These are phyloP conservation scores for Bryoerythrophyllum caledonicum DNA, from an alignment of 225 moss, liverwort and hornwort genomes.

Conservation along the genomic window DNA sequence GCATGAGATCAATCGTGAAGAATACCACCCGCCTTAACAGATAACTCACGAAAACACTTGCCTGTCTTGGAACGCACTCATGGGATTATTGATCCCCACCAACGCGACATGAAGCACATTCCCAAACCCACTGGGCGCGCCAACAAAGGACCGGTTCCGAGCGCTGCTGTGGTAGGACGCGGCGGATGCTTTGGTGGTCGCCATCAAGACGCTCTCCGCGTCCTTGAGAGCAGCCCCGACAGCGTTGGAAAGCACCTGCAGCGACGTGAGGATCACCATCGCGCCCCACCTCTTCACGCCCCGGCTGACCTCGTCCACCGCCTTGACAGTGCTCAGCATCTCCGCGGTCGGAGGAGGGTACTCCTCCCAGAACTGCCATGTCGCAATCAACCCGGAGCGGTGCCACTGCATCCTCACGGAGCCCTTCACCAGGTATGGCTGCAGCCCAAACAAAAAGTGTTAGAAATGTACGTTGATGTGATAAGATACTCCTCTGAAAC, in stretches of 20 bases:
- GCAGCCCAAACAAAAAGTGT: conserved; percentile 21
- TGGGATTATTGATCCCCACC: conserved; percentile 89
- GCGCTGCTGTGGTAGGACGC: conserved; percentile 1
- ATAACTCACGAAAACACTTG: conserved; percentile 17
- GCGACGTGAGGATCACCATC: conserved; percentile 83
- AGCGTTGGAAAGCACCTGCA: conserved; percentile 74
- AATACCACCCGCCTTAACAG: too few relatives aligned
- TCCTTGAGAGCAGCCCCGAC: conserved; percentile 77
- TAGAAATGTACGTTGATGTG: neutral
- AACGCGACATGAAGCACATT: conserved; percentile 88
- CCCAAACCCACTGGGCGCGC: conserved; percentile 60
- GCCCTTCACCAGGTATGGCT: conserved; percentile 92
- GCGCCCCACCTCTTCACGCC: conserved; percentile 91
- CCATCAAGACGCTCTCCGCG: conserved; percentile 43
- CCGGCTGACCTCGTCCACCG: conserved; percentile 47
- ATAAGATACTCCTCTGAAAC: too few relatives aligned
- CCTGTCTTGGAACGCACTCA: conserved; percentile 97
- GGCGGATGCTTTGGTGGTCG: conserved; percentile 33
- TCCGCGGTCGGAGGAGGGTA: conserved; percentile 72
- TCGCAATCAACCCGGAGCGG: conserved; percentile 81
- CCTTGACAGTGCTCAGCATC: conserved; percentile 39
- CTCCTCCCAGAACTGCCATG: conserved; percentile 96
- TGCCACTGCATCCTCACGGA: conserved; percentile 93
- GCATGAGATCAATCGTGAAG: too few relatives aligned
- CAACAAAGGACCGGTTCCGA: conserved; percentile 44